A percentile compares a stretch with the other conserved stretches of the same genome.
phyloP scores from a whole-genome alignment of 2,329 filamentous ascomycete species.

The Neonectria sp. region DNA sequence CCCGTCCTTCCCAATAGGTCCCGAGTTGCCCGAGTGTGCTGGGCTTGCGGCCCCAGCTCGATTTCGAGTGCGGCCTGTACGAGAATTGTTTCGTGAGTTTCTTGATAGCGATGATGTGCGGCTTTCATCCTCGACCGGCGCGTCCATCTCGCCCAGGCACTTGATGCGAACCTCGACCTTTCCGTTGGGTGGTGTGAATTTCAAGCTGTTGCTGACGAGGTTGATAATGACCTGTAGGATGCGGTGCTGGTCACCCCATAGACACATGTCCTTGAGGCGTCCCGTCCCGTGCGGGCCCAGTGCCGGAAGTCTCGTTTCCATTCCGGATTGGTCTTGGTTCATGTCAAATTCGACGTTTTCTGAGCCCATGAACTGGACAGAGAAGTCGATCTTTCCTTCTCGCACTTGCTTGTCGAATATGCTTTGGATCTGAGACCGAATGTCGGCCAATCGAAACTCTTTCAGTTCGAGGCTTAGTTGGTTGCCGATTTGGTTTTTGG shows the following conservation, averaged over 20 bases:
- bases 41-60: slow-evolving; percentile 63
- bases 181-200: slow-evolving; percentile 87
- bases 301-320: slow-evolving; percentile 64
- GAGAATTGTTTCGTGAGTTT: slow-evolving; percentile 61
- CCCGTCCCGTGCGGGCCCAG: slow-evolving; percentile 77
- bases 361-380: slow-evolving; percentile 75
- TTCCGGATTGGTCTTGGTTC: slow-evolving; percentile 51
- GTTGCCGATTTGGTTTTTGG: slow-evolving; percentile 94
- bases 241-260: slow-evolving; percentile 94
- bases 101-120: slow-evolving; percentile 68
- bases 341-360: slow-evolving; percentile 43
- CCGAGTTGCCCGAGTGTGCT: slow-evolving; percentile 66
- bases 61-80: slow-evolving; percentile 59
- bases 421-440: slow-evolving; percentile 84
- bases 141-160: slow-evolving; percentile 75
- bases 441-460: slow-evolving; percentile 88
- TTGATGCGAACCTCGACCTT: slow-evolving; percentile 83
- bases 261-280: slow-evolving; percentile 84
- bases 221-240: slow-evolving; percentile 96
- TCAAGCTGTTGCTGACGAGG: slow-evolving; percentile 90
- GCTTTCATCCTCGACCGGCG: slow-evolving; percentile 60
- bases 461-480: slow-evolving; percentile 86
- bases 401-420: slow-evolving; percentile 93
- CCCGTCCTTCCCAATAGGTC: slow-evolving; percentile 43
- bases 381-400: slow-evolving; percentile 82